Evolutionary conservation across 768 basidiomycete genomes (phyloP).

Genomic region (Podaxis sp.): DNA sequence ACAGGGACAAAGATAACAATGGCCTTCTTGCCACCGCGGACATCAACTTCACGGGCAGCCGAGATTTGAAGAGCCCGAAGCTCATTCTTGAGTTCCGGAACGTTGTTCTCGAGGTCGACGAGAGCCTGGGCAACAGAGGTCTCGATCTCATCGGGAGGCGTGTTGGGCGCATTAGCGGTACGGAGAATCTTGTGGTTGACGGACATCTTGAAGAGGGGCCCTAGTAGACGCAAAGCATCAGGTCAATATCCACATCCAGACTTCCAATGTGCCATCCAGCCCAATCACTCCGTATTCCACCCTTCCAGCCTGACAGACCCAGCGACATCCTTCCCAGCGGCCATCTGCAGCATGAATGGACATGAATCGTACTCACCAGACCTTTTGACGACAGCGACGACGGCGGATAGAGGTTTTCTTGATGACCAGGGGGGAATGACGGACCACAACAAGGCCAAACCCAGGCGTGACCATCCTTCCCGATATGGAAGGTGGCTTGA

Average conservation of each 20-base stretch:
- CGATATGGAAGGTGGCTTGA: constrained; percentile 6
- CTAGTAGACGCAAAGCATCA: constrained; percentile 28
- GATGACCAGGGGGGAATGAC: constrained; percentile 26
- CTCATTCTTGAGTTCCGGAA: constrained; percentile 97
- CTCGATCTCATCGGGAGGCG: constrained; percentile 90
- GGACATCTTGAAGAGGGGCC: constrained; percentile 63
- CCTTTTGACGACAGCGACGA: constrained; percentile 60
- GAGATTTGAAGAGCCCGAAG: constrained; percentile 96
- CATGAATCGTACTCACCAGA: constrained; percentile 60
- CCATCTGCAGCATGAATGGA: constrained; percentile 26
- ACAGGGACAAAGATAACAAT: constrained; percentile 98
- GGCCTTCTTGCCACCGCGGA: constrained; percentile 99
- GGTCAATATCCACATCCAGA: constrained; percentile 49
- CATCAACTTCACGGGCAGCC: constrained; percentile 97
- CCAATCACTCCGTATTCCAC: constrained; percentile 31
- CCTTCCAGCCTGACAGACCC: constrained; percentile 18
- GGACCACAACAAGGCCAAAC: constrained; percentile 36
- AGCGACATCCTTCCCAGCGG: constrained; percentile 25
- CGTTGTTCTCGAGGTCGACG: constrained; percentile 96
- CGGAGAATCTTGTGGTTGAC: constrained; percentile 85
- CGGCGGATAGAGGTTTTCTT: constrained; percentile 36
- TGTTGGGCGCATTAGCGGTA: constrained; percentile 92
- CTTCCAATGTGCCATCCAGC: constrained; percentile 53
- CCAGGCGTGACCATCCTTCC: constrained; percentile 1
- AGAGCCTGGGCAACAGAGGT: constrained; percentile 91